Percentiles rank a stretch among this genome's conserved stretches.
Evolutionary conservation across 2,329 filamentous ascomycete genomes (phyloP).

Genomic region (Fusarium tuaranense): DNA sequence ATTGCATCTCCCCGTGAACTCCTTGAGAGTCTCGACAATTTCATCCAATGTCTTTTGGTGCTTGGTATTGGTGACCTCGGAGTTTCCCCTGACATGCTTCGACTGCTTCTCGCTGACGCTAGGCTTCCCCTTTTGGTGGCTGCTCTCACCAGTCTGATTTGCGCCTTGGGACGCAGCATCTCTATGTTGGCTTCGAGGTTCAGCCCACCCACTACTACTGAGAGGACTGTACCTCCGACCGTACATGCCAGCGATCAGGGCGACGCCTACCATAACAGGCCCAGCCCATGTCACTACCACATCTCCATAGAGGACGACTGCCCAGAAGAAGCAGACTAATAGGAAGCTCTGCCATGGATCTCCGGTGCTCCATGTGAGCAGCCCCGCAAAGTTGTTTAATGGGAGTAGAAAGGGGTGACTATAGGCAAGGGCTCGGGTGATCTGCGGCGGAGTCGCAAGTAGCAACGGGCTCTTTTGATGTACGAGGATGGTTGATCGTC

Average conservation of each 20-base stretch:
- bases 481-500: constrained; percentile 91
- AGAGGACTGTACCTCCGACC: constrained; percentile 88
- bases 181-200: constrained; percentile 55
- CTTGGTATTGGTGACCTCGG: constrained; percentile 73
- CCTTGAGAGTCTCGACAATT: constrained; percentile 92
- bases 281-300: constrained; percentile 83
- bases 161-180: constrained; percentile 38
- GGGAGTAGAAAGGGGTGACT: constrained; percentile 94
- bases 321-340: constrained; percentile 88
- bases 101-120: constrained; percentile 43
- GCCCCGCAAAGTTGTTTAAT: constrained; percentile 84
- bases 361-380: constrained; percentile 92
- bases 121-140: constrained; percentile 43
- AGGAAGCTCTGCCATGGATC: constrained; percentile 99
- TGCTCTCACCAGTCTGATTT: constrained; percentile 29
- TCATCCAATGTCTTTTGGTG: constrained; percentile 97
- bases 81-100: constrained; percentile 59
- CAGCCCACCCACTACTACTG: constrained; percentile 82
- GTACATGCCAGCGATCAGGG: constrained; percentile 93
- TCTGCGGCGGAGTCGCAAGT: constrained; percentile 91
- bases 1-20: constrained; percentile 92
- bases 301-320: constrained; percentile 86
- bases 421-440: constrained; percentile 93
- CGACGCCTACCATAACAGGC: constrained; percentile 82
- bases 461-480: constrained; percentile 96